Evolutionary conservation across 2,329 filamentous ascomycete genomes (phyloP).

Genomic region (Trichoderma semiorbis): DNA sequence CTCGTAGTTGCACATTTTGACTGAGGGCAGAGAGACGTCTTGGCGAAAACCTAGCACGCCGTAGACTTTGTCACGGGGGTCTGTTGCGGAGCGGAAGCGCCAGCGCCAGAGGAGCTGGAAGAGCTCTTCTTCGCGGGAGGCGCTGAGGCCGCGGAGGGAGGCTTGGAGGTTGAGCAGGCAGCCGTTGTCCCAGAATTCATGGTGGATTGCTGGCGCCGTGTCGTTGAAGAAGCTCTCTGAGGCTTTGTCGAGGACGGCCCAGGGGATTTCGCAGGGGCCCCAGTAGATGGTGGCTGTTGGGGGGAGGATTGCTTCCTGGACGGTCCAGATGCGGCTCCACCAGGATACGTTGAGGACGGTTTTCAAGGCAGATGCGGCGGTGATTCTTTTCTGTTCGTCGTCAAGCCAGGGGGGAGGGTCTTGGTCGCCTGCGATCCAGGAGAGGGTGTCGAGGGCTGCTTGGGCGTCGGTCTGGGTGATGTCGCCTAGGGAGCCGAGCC

Average conservation of each 20-base stretch:
- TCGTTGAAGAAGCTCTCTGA: background rate
- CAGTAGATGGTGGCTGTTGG: background rate
- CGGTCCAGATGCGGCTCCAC: conserved; percentile 11
- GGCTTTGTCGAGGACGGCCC: background rate
- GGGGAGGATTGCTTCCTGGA: conserved; percentile 8
- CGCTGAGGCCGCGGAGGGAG: background rate
- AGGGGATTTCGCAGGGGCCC: background rate
- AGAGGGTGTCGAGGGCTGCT: background rate
- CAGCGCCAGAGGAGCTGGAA: conserved; percentile 11
- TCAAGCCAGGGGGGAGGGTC: background rate
- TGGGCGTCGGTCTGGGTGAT: background rate
- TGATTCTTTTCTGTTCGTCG: background rate
- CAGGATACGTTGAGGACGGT: background rate
- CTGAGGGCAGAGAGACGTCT: background rate
- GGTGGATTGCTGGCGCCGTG: background rate
- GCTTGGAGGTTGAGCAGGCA: background rate
- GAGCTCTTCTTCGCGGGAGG: background rate
- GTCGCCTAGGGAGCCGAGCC: background rate
- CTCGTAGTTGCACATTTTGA: background rate
- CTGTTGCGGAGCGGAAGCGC: background rate
- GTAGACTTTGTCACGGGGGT: conserved; percentile 6
- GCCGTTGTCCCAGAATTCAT: background rate
- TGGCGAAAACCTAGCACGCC: background rate
- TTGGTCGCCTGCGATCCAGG: background rate
- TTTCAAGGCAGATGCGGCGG: background rate